phyloP scores from a whole-genome alignment of 2,329 filamentous ascomycete species.

The Rhytidhysteron rufulum region DNA sequence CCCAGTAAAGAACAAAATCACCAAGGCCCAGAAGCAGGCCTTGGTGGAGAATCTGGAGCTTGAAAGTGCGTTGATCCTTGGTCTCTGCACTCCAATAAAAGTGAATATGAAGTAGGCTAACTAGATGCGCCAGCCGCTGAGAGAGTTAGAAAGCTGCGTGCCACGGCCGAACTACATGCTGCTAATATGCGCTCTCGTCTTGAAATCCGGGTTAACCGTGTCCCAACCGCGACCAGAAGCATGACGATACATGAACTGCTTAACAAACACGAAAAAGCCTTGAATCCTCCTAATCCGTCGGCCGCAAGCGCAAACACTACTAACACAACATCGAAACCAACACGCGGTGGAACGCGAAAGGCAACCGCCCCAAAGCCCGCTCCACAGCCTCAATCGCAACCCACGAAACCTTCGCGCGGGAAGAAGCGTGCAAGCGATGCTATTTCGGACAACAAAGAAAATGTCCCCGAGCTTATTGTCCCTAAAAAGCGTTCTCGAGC shows the following conservation, averaged over 20 bases:
- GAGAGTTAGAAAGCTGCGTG: conserved; percentile 78
- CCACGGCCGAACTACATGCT: conserved; percentile 84
- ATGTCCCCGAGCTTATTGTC: conserved; percentile 51
- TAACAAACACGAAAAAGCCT: conserved; percentile 44
- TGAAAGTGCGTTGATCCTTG: conserved; percentile 58
- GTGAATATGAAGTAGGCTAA: conserved; percentile 9
- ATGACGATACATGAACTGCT: conserved; percentile 79
- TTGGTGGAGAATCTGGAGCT: conserved; percentile 86
- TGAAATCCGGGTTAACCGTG: conserved; percentile 89
- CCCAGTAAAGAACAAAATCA: conserved; percentile 18
- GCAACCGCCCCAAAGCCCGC: not conserved
- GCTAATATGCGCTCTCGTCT: conserved; percentile 81
- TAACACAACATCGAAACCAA: too few species aligned
- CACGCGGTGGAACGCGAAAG: not conserved
- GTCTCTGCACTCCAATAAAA: too few species aligned
- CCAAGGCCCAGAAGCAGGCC: conserved; percentile 69
- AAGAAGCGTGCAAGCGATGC: conserved; percentile 1
- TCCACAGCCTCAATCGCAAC: not conserved
- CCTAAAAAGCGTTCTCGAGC: conserved; percentile 62
- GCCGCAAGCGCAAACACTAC: not conserved
- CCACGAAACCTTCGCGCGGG: conserved; percentile 2
- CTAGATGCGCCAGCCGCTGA: conserved; percentile 64
- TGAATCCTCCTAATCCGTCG: not conserved
- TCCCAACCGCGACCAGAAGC: conserved; percentile 74
- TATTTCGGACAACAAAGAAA: conserved; percentile 1